Base-by-base conservation (phyloP, 176 grass and related monocot species). In the Saccharum spontaneum region DNA sequence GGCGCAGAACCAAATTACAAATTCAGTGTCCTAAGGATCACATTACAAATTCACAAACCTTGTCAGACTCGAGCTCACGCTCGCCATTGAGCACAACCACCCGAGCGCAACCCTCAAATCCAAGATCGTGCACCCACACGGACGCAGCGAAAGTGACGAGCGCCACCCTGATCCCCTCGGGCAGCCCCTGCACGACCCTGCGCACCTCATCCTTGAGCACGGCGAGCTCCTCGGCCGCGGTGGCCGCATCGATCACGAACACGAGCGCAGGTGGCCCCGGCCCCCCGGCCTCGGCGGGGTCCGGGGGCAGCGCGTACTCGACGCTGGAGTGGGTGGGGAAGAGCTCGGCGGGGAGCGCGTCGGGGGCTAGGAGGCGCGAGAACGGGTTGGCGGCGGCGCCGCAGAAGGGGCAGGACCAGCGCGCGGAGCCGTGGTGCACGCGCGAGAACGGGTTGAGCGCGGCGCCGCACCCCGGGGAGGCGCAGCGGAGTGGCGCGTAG, bases 241-340 rank as follows among this genome's bases (percentile, higher is more conserved):
- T 88, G 84, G 89, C 90, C 46, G 88, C 83, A 41, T 96, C 97
- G 0, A 99, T 40, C 1, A 99, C 91, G 71, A 99, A 94, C 17
- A 96, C 88, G 24, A 99, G 77, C 22, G 91, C 86, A 1, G 94
- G 82, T 17, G 81, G 81, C 0, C 30, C 73, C 0, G 80, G 59
- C 1, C 61, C 75, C 6, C 65, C 80, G 10, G 23, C 75, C 30
- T 63, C 80, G 9, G 39, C 60, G 16, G 93, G 77, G 77, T 95
- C 94, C n/a, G 82, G 36, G 18, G 93, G 81, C 11, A 92, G 86
- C 23, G 86, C 33, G 79, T 99, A 99, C 89, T 99, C 97, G 24
- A 99, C 94, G 75, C 91, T 91, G 84, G 89, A 93, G 77, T 99
- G 92, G n/a, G 94, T 97, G 52, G 97, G 97, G 90, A 99, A 99